Conservation (phyloP, 306 rosid species). For the Vigna radiata region DNA sequence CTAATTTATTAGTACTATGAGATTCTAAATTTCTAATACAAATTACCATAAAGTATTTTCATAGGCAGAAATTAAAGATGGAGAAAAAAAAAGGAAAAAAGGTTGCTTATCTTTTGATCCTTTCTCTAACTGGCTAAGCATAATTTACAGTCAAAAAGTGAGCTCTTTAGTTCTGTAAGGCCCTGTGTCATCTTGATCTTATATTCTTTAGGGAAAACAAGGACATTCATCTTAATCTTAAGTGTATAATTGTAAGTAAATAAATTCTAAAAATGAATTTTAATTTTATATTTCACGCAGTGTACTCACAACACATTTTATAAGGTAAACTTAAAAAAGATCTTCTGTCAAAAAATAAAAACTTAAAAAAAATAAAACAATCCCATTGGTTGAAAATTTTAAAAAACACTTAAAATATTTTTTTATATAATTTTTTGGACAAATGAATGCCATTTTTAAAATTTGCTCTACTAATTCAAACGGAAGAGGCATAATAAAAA, state of each 20-base stretch:
- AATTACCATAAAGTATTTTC: neutral
- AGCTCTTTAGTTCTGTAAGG: conserved; percentile 25
- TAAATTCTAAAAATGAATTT: neutral
- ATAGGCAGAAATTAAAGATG: neutral
- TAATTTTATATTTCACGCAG: neutral
- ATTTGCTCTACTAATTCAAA: no score
- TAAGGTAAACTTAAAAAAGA: neutral
- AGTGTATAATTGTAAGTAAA: neutral
- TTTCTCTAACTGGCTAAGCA: conserved; percentile 38
- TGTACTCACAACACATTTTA: neutral
- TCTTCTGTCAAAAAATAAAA: no score
- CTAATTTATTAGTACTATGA: conserved; percentile 11
- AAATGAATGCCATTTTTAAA: no score
- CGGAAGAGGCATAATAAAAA: no score
- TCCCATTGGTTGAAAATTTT: no score
- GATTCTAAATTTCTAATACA: conserved; percentile 20
- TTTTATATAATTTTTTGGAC: no score
- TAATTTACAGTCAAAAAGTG: conserved; percentile 26
- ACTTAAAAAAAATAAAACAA: no score
- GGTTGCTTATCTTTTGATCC: conserved; percentile 19
- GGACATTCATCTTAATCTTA: neutral
- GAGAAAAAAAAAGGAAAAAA: conserved; percentile 4
- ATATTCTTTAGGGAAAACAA: neutral
- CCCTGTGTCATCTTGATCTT: conserved; percentile 7
- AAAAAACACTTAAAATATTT: no score